A percentile compares a stretch with the other conserved stretches of the same genome.
Conservation (phyloP, 495 filamentous ascomycete genomes). For the Trichoderma erinaceum region DNA sequence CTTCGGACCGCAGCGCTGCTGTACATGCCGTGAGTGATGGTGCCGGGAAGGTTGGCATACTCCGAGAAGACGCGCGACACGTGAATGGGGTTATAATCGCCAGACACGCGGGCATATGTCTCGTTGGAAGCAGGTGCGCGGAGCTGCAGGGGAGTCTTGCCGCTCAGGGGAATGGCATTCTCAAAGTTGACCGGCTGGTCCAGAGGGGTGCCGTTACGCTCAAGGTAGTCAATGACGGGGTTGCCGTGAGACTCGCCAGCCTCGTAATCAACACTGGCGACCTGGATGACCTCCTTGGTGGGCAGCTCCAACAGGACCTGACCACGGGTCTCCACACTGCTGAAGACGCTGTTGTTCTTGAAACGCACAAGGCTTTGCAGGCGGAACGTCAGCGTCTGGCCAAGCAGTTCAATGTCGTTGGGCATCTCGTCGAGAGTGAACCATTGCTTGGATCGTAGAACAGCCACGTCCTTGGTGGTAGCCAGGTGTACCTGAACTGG, state of each 20-base stretch:
- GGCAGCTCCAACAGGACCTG: conserved; percentile 91
- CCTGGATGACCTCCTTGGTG: conserved; percentile 95
- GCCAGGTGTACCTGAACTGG: conserved; percentile 89
- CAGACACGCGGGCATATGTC: conserved; percentile 94
- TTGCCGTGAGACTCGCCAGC: conserved; percentile 88
- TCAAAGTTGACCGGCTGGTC: conserved; percentile 97
- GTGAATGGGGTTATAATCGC: conserved; percentile 98
- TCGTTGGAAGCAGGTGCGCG: conserved; percentile 96
- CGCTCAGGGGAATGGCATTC: conserved; percentile 90
- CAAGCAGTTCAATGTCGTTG: conserved; percentile 76
- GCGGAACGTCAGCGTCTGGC: conserved; percentile 93
- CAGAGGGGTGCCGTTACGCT: conserved; percentile 85
- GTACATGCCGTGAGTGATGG: conserved; percentile 99
- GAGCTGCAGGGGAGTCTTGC: conserved; percentile 78
- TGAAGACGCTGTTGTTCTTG: conserved; percentile 92
- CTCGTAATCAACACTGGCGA: conserved; percentile 91
- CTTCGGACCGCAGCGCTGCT: conserved; percentile 95
- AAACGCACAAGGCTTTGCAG: conserved; percentile 84
- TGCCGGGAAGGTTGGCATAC: conserved; percentile 91
- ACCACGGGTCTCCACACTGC: conserved; percentile 84
- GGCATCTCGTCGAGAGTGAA: conserved; percentile 60
- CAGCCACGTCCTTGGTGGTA: conserved; percentile 83
- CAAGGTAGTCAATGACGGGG: conserved; percentile 91
- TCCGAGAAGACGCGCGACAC: conserved; percentile 92
- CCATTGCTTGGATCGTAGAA: conserved; percentile 95